Evolutionary conservation across 805 yeast species (phyloP).

Genomic region (Schizosaccharomyces octosporus): DNA sequence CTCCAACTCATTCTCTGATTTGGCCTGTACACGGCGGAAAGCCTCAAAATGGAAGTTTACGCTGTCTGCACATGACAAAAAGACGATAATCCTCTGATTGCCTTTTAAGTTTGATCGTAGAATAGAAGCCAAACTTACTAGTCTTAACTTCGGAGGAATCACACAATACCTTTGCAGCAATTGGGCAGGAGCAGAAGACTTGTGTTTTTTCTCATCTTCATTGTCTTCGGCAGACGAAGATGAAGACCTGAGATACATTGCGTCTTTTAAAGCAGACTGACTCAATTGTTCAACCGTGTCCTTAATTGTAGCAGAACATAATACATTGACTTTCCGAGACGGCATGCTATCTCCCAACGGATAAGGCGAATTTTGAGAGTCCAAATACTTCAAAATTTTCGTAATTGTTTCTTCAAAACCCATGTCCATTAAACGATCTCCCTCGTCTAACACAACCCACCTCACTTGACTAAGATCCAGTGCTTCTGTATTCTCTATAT

Average conservation of each 20-base stretch:
- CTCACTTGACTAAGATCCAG: constrained; percentile 50
- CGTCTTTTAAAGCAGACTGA: constrained; percentile 44
- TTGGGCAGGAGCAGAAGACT: constrained; percentile 65
- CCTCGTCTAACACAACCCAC: constrained; percentile 86
- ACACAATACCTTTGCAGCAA: constrained; percentile 54
- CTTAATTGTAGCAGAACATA: constrained; percentile 88
- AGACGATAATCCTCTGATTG: constrained; percentile 34
- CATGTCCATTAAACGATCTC: constrained; percentile 81
- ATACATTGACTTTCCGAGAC: constrained; percentile 39
- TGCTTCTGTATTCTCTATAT: constrained; percentile 65
- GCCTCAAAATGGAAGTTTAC: constrained; percentile 76
- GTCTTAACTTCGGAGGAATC: constrained; percentile 76
- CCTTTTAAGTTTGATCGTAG: constrained; percentile 15
- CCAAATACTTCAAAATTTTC: constrained; percentile 39
- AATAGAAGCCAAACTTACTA: constrained; percentile 53
- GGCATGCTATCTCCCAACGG: constrained; percentile 28
- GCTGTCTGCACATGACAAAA: constrained; percentile 86
- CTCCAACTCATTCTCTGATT: constrained; percentile 14
- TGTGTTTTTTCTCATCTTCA: constrained; percentile 10
- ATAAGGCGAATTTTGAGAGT: constrained; percentile 19
- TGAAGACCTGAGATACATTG: constrained; percentile 23
- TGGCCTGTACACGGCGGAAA: constrained; percentile 14
- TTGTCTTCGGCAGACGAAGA: not conserved
- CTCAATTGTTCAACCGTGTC: constrained; percentile 60
- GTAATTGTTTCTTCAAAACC: constrained; percentile 89